Conservation (phyloP, 495 filamentous ascomycete genomes). For the Penicillium mononematosum region DNA sequence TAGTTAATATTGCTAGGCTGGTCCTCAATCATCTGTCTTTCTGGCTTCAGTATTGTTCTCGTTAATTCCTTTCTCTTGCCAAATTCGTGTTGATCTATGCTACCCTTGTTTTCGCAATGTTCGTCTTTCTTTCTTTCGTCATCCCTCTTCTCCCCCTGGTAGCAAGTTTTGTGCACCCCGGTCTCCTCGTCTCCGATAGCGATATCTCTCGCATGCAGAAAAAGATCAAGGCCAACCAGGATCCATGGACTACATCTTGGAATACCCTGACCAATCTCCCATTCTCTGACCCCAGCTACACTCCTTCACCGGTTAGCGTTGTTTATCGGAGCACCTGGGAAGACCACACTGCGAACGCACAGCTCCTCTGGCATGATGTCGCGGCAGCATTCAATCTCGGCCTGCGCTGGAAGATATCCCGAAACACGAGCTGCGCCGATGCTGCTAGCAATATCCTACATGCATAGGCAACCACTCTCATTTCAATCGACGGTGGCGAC, state of each 20-base stretch:
- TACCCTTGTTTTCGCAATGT: neutral
- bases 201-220: neutral
- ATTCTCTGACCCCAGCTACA: neutral
- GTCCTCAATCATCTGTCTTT: too few species aligned
- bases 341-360: neutral
- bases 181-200: neutral
- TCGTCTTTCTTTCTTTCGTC: neutral
- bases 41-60: too few species aligned
- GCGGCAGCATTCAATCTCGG: neutral
- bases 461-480: neutral
- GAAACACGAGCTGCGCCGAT: neutral
- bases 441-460: neutral
- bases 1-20: too few species aligned
- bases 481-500: neutral
- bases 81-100: neutral
- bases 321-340: neutral
- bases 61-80: neutral
- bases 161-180: neutral
- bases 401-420: neutral
- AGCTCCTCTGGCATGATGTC: constrained; percentile 2
- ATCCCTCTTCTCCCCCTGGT: neutral
- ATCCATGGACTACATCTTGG: neutral
- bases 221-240: neutral
- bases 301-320: neutral
- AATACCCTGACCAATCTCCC: neutral